Percentiles rank a stretch among this genome's conserved stretches.
These are phyloP conservation scores for Colletotrichum orbiculare DNA, from an alignment of 2,329 filamentous ascomycete genomes.

Conservation along the genomic window DNA sequence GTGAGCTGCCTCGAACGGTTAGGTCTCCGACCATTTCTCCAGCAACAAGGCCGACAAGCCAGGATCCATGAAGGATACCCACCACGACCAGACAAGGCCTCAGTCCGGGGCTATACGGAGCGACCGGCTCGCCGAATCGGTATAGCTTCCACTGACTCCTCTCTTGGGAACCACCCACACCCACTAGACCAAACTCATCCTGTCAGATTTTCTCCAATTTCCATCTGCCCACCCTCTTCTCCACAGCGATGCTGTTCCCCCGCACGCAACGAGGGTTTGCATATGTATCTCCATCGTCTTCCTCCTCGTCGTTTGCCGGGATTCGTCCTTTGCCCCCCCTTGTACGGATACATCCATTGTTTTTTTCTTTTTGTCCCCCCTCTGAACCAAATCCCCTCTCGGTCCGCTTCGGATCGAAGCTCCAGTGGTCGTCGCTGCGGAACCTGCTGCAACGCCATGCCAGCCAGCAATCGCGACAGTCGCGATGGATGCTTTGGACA, in stretches of 20 bases:
- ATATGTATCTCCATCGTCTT: conserved; percentile 29
- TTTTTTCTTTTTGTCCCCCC: conserved; percentile 27
- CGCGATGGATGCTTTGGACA: conserved; percentile 40
- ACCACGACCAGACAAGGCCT: neutral
- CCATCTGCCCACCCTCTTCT: conserved; percentile 14
- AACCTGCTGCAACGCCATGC: conserved; percentile 28
- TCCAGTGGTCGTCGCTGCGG: conserved; percentile 4
- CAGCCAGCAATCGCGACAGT: conserved; percentile 12
- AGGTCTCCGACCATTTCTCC: conserved; percentile 19
- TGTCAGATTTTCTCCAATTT: conserved; percentile 29
- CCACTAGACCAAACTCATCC: neutral
- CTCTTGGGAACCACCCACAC: too few relatives aligned
- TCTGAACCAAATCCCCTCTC: conserved; percentile 36
- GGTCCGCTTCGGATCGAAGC: conserved; percentile 47
- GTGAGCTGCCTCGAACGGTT: conserved; percentile 1
- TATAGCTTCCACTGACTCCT: conserved; percentile 9
- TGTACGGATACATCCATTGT: conserved; percentile 23
- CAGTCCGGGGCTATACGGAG: conserved; percentile 13
- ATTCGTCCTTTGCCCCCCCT: conserved; percentile 26
- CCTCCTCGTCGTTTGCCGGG: conserved; percentile 23
- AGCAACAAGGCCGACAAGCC: neutral
- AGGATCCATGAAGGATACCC: conserved; percentile 6
- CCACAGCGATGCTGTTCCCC: conserved; percentile 25
- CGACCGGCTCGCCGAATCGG: neutral
- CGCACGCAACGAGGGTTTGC: conserved; percentile 31